Percentiles rank a stretch among this genome's conserved stretches.
These are phyloP conservation scores for Fusarium sp. DNA, from an alignment of 2,329 filamentous ascomycete genomes.

Conservation along the genomic window DNA sequence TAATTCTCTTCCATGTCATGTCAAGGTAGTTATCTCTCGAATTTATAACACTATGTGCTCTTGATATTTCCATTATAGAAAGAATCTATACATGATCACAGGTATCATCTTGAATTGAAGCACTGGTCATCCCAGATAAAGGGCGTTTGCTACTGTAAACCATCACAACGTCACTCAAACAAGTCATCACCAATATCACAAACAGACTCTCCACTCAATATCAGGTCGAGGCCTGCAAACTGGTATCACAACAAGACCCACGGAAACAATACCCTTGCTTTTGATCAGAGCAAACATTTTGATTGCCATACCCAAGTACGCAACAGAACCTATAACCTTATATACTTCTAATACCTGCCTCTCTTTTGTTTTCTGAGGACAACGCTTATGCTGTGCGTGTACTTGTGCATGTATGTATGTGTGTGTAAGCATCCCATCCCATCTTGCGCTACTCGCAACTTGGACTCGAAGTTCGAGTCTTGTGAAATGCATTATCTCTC, in stretches of 20 bases:
- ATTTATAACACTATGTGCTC: too few species aligned
- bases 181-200: not conserved
- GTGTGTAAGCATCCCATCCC: constrained; percentile 7
- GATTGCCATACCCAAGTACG: not conserved
- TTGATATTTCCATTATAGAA: not conserved
- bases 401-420: constrained; percentile 3
- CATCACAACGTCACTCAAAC: not conserved
- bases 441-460: constrained; percentile 39
- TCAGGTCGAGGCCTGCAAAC: not conserved
- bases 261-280: constrained; percentile 18
- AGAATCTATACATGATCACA: not conserved
- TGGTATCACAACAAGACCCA: constrained; percentile 1
- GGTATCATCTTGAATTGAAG: not conserved
- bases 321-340: not conserved
- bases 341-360: not conserved
- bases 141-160: not conserved
- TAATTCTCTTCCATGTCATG: not conserved
- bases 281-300: constrained; percentile 9
- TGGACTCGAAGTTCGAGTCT: constrained; percentile 39
- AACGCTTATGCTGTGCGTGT: constrained; percentile 31
- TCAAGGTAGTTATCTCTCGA: not conserved
- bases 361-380: not conserved
- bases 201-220: not conserved
- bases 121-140: not conserved
- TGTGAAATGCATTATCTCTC: constrained; percentile 11